A percentile compares a stretch with the other conserved stretches of the same genome.
Conservation (phyloP, 345 rosid genomes). For the Eucalyptus urophylla region DNA sequence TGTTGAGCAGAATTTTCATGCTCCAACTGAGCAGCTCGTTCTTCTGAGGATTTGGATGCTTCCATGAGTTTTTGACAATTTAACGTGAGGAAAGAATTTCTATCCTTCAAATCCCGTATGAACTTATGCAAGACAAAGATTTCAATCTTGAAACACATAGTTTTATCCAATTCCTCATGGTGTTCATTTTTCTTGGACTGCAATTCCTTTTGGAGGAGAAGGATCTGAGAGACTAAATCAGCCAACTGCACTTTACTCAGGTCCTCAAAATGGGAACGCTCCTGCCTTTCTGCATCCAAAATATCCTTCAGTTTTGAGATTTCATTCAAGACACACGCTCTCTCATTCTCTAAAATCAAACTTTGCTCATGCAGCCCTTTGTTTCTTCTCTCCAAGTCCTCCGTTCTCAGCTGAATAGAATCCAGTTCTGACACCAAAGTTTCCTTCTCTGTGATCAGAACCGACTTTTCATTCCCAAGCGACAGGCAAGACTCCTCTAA, state of each 20-base stretch:
- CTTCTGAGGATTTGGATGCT: constrained; percentile 44
- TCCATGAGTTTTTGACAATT: constrained; percentile 45
- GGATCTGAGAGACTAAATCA: constrained; percentile 44
- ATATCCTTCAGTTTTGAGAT: constrained; percentile 34
- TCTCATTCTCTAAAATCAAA: constrained; percentile 42
- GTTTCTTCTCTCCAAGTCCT: constrained; percentile 44
- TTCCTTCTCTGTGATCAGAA: constrained; percentile 35
- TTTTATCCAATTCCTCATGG: constrained; percentile 60
- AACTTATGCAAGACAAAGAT: constrained; percentile 59
- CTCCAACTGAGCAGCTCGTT: constrained; percentile 43
- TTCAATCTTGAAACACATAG: constrained; percentile 42
- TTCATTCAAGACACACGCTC: constrained; percentile 32
- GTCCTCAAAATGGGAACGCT: constrained; percentile 35
- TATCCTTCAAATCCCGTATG: constrained; percentile 52
- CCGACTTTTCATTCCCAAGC: constrained; percentile 57
- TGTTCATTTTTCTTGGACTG: constrained; percentile 41
- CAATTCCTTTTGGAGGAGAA: constrained; percentile 42
- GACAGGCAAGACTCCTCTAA: constrained; percentile 47
- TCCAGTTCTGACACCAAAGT: constrained; percentile 44
- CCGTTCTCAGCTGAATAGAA: constrained; percentile 26
- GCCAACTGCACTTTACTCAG: constrained; percentile 26
- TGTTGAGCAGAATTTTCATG: constrained; percentile 38
- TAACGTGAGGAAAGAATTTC: constrained; percentile 32
- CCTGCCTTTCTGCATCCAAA: constrained; percentile 39
- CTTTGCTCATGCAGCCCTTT: constrained; percentile 32